phyloP scores from a whole-genome alignment of 108 stramenopile species.

The Cylindrotheca fusiformis region DNA sequence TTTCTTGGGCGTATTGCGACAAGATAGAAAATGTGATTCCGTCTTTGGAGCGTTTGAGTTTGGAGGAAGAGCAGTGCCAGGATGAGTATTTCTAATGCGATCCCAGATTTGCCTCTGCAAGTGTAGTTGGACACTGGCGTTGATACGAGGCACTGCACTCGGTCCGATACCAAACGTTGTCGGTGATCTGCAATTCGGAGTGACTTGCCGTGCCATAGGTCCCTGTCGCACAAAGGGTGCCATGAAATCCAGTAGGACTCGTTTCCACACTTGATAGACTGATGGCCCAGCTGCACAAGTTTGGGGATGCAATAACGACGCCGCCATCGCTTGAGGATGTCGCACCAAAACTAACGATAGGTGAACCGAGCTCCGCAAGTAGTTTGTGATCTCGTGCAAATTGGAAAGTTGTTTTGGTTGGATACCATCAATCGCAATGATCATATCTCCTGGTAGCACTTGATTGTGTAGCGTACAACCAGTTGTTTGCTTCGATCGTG shows the following conservation, averaged over 20 bases:
- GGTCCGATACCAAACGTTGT: no score
- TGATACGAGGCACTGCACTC: not conserved
- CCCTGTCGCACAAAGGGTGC: not conserved
- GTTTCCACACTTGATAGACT: constrained; percentile 13
- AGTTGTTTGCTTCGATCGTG: not conserved
- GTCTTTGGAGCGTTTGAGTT: no score
- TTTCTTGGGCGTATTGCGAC: not conserved
- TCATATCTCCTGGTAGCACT: constrained; percentile 30
- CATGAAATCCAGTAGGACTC: not conserved
- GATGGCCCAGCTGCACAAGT: not conserved
- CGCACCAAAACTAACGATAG: constrained; percentile 12
- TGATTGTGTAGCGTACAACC: not conserved
- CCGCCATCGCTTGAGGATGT: constrained; percentile 5
- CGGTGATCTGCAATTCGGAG: not conserved
- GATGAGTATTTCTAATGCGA: not conserved
- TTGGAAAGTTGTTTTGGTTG: constrained; percentile 3
- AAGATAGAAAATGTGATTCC: no score
- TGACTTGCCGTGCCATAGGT: constrained; percentile 5
- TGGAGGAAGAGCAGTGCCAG: not conserved
- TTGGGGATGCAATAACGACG: constrained; percentile 1
- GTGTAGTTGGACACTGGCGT: not conserved
- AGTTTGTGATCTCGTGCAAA: constrained; percentile 4
- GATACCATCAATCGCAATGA: constrained; percentile 29
- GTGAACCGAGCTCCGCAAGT: constrained; percentile 4
- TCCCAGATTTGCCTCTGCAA: not conserved